phyloP scores from a whole-genome alignment of 2,329 filamentous ascomycete species.

The Claviceps humidiphila region DNA sequence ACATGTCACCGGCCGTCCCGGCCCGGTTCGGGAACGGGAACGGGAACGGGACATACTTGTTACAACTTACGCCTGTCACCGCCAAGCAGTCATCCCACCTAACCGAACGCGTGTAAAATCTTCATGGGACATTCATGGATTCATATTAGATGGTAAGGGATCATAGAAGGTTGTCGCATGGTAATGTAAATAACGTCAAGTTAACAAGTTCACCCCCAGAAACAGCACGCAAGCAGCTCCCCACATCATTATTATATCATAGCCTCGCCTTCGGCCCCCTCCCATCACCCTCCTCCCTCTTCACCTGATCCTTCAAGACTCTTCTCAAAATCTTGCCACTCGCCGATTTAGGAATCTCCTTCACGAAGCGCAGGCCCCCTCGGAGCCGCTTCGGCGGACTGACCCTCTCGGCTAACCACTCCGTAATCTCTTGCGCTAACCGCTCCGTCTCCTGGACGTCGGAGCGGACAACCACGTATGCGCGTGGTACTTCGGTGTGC shows the following conservation, averaged over 20 bases:
- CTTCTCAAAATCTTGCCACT: conserved; percentile 36
- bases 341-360: conserved; percentile 57
- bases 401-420: conserved; percentile 41
- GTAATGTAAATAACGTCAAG: too few relatives aligned
- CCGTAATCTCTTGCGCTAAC: conserved; percentile 20
- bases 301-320: conserved; percentile 33
- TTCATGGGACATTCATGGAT: too few relatives aligned
- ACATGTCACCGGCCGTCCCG: too few relatives aligned
- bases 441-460: conserved; percentile 23
- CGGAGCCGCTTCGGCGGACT: conserved; percentile 54
- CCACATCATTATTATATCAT: too few relatives aligned
- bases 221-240: background rate
- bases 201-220: background rate
- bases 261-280: conserved; percentile 20
- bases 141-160: too few relatives aligned
- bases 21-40: too few relatives aligned
- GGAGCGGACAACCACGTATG: conserved; percentile 23
- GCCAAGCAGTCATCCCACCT: too few relatives aligned
- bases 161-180: too few relatives aligned
- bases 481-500: conserved; percentile 54
- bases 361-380: conserved; percentile 56
- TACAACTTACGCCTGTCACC: too few relatives aligned
- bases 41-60: too few relatives aligned
- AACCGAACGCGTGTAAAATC: too few relatives aligned
- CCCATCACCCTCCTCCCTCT: conserved; percentile 19